Conservation (phyloP, 75 land plant genomes). For the Isoetes taiwanensis region DNA sequence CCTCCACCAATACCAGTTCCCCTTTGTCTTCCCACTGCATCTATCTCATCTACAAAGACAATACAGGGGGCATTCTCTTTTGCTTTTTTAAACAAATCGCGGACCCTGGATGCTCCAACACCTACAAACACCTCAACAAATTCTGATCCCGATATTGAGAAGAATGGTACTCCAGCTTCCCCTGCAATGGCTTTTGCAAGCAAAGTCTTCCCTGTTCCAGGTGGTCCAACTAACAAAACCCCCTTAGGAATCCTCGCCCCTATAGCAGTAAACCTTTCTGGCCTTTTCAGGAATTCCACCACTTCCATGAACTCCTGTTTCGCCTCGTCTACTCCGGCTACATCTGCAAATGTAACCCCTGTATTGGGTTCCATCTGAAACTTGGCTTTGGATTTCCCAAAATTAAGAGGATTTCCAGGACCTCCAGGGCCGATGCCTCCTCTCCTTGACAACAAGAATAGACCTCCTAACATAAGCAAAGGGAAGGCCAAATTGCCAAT, state of each 20-base stretch:
- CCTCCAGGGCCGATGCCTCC: constrained; percentile 95
- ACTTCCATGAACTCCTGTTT: constrained; percentile 99
- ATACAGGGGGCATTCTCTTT: constrained; percentile 99
- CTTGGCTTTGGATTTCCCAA: constrained; percentile 96
- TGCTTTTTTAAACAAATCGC: constrained; percentile 97
- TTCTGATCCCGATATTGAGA: constrained; percentile 96
- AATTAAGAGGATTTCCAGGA: constrained; percentile 81
- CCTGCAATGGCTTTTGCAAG: constrained; percentile 98
- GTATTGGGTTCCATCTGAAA: constrained; percentile 99
- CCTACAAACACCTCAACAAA: constrained; percentile 99
- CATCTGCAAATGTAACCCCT: constrained; percentile 95
- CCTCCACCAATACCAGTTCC: constrained; percentile 98
- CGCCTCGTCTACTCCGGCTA: constrained; percentile 98
- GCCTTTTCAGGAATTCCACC: constrained; percentile 91
- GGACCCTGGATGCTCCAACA: constrained; percentile 95
- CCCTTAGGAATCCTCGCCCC: constrained; percentile 98
- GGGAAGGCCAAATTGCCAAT: constrained; percentile 94
- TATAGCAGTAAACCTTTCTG: constrained; percentile 93
- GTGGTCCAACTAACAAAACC: constrained; percentile 94
- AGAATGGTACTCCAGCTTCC: constrained; percentile 97
- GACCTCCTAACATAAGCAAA: constrained; percentile 66
- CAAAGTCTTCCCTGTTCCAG: constrained; percentile 93
- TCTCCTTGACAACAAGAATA: constrained; percentile 79
- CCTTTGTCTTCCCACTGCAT: constrained; percentile 97
- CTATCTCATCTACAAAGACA: constrained; percentile 98